phyloP scores from a whole-genome alignment of 164 flowering plant genomes.

The Chimonanthus praecox region DNA sequence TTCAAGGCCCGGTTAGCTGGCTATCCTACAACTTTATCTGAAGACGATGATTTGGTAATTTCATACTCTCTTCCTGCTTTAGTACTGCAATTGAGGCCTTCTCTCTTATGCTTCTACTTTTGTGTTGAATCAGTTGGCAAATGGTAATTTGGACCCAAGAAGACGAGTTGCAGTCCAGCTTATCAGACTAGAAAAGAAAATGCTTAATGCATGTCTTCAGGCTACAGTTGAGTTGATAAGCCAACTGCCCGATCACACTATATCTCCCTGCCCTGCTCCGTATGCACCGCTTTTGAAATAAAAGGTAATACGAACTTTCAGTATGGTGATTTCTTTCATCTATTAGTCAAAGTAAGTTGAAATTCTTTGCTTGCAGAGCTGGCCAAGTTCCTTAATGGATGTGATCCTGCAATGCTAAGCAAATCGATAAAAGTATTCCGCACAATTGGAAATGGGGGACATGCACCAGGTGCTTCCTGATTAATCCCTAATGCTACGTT shows the following conservation, averaged over 20 bases:
- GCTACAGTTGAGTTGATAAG: slow-evolving; percentile 57
- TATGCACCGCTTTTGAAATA: slow-evolving; percentile 78
- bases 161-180: slow-evolving; percentile 91
- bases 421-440: neutral
- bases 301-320: slow-evolving; percentile 15
- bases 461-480: neutral
- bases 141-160: slow-evolving; percentile 52
- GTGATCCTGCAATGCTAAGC: neutral
- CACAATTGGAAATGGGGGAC: neutral
- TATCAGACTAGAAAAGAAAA: slow-evolving; percentile 83
- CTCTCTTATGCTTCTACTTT: slow-evolving; percentile 4
- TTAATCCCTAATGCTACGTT: neutral
- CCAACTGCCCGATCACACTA: slow-evolving; percentile 69
- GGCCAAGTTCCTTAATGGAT: neutral
- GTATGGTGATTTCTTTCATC: neutral
- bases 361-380: neutral
- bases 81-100: slow-evolving; percentile 4
- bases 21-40: slow-evolving; percentile 71
- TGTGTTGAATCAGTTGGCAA: slow-evolving; percentile 57
- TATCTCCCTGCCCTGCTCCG: slow-evolving; percentile 97
- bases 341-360: neutral
- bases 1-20: slow-evolving; percentile 61
- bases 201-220: slow-evolving; percentile 67
- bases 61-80: neutral
- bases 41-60: slow-evolving; percentile 75